These are phyloP conservation scores for Colletotrichum zoysiae DNA, from an alignment of 2,329 filamentous ascomycete species.

Conservation along the genomic window DNA sequence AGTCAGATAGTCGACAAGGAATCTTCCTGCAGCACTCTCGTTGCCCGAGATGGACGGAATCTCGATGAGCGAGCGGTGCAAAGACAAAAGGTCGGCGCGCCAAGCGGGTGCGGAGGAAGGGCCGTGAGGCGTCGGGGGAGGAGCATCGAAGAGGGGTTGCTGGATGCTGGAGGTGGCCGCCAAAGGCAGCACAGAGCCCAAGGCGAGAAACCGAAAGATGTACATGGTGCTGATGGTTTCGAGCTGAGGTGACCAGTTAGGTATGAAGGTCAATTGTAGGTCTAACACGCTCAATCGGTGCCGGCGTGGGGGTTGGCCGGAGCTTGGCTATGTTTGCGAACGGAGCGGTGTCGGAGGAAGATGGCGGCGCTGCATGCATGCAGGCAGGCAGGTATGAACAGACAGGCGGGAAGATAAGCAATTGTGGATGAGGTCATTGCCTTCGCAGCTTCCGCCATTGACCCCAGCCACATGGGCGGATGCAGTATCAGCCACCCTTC, in stretches of 20 bases:
- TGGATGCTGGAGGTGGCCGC: constrained; percentile 33
- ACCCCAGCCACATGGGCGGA: constrained; percentile 24
- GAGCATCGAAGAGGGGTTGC: constrained; percentile 28
- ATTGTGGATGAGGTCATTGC: constrained; percentile 32
- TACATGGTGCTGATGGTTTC: constrained; percentile 23
- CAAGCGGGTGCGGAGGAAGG: constrained; percentile 49
- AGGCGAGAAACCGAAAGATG: constrained; percentile 17
- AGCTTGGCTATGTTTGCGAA: constrained; percentile 24
- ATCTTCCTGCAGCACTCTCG: constrained; percentile 76
- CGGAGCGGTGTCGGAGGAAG: constrained; percentile 38
- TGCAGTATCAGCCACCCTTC: constrained; percentile 29
- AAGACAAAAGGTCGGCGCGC: constrained; percentile 70
- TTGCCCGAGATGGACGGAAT: constrained; percentile 78
- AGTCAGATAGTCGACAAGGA: constrained; percentile 75
- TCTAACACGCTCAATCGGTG: constrained; percentile 4
- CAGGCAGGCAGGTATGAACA: background rate
- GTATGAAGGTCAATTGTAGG: background rate
- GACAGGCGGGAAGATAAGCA: background rate
- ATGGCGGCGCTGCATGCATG: background rate
- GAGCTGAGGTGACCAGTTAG: background rate
- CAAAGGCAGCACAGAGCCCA: constrained; percentile 29
- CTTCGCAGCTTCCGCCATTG: constrained; percentile 21
- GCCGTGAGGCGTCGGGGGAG: constrained; percentile 23
- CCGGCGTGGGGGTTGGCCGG: constrained; percentile 4
- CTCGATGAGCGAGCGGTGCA: constrained; percentile 82